phyloP scores from a whole-genome alignment of 495 filamentous ascomycete species.

The Beverwykella pulmonaria region DNA sequence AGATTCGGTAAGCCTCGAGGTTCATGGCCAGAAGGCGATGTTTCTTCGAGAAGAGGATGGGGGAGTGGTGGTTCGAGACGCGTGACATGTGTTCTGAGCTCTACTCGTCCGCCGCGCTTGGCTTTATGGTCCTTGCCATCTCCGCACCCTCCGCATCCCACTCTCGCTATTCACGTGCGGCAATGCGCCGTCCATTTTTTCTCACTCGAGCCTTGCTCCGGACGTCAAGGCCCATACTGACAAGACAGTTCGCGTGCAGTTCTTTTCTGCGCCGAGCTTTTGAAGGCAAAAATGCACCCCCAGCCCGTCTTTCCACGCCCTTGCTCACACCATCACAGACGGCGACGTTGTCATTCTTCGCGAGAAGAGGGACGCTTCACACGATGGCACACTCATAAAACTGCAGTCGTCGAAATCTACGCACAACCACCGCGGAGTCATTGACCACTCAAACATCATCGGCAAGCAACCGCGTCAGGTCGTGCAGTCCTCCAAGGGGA shows the following conservation, averaged over 20 bases:
- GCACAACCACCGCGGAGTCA: slow-evolving; percentile 53
- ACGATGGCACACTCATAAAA: slow-evolving; percentile 52
- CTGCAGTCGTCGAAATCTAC: slow-evolving; percentile 48
- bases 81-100: not conserved
- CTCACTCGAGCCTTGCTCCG: not conserved
- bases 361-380: slow-evolving; percentile 44
- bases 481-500: slow-evolving; percentile 54
- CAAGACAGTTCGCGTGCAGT: slow-evolving; percentile 12
- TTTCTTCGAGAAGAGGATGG: not conserved
- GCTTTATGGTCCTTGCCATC: not conserved
- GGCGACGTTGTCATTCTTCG: slow-evolving; percentile 63
- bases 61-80: not conserved
- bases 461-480: slow-evolving; percentile 60
- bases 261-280: slow-evolving; percentile 13
- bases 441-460: slow-evolving; percentile 66
- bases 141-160: not conserved
- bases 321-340: slow-evolving; percentile 44
- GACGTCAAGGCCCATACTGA: not conserved
- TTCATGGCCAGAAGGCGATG: not conserved
- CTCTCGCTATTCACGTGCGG: slow-evolving; percentile 6
- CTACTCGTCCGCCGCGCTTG: not conserved
- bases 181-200: slow-evolving; percentile 17
- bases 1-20: not conserved
- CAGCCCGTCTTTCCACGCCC: not conserved
- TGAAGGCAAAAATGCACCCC: slow-evolving; percentile 18